These are phyloP conservation scores for Naganishia vaughanmartiniae DNA, from an alignment of 768 basidiomycete species.

Conservation along the genomic window DNA sequence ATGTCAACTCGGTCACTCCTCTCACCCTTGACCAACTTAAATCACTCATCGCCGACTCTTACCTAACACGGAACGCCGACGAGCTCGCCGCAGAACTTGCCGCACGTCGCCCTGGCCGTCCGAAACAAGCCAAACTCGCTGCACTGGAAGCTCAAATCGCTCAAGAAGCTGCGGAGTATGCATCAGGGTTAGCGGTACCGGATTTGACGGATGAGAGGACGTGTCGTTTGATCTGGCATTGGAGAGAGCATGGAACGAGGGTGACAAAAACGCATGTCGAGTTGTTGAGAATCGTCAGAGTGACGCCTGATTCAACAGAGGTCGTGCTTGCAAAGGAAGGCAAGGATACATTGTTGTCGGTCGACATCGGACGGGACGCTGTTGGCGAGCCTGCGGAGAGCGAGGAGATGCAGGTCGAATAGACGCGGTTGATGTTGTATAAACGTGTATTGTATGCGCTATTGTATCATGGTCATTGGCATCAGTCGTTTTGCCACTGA, in stretches of 20 bases:
- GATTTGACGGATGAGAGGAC: constrained; percentile 50
- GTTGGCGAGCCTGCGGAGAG: background rate
- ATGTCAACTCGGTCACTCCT: constrained; percentile 44
- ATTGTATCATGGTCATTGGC: background rate
- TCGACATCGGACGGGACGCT: background rate
- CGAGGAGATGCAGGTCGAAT: constrained; percentile 6
- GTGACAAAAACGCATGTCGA: constrained; percentile 41
- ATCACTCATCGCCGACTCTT: constrained; percentile 46
- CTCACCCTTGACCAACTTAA: constrained; percentile 42
- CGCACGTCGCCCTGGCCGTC: constrained; percentile 47
- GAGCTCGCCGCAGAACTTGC: constrained; percentile 41
- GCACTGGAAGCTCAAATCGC: constrained; percentile 46
- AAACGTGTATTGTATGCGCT: background rate
- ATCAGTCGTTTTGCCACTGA: too few species aligned
- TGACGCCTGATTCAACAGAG: background rate
- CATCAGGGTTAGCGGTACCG: constrained; percentile 49
- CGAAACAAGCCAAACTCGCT: constrained; percentile 46
- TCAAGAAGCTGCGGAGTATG: constrained; percentile 46
- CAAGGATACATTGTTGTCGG: constrained; percentile 19
- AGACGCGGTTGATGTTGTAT: background rate
- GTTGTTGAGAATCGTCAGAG: constrained; percentile 33
- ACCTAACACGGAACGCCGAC: constrained; percentile 45
- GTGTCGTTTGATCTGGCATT: constrained; percentile 43
- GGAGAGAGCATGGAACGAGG: constrained; percentile 39
- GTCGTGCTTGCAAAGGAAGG: constrained; percentile 21